A percentile compares a stretch with the other conserved stretches of the same genome.
These are phyloP conservation scores for Symbiodinium natans DNA, from an alignment of 73 alveolate species.

Conservation along the genomic window DNA sequence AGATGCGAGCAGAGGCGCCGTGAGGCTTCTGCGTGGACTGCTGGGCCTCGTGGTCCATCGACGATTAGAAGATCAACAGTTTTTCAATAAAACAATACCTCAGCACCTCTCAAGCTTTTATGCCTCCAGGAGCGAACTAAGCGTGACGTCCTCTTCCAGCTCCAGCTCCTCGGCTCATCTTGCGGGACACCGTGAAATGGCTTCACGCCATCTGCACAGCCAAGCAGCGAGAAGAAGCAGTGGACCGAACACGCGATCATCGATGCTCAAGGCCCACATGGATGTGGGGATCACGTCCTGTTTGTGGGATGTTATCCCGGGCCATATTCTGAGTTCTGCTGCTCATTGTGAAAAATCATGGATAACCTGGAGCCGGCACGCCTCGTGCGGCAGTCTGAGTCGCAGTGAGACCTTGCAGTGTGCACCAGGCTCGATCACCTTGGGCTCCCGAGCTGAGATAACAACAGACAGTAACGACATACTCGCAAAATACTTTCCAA, in stretches of 20 bases:
- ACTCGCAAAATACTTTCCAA: no score
- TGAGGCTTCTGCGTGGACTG: background rate
- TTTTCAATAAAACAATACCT: no score
- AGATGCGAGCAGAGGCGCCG: background rate
- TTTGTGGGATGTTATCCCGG: no score
- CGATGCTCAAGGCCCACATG: conserved; percentile 2
- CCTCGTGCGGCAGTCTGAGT: conserved; percentile 27
- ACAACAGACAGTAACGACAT: background rate
- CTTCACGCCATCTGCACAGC: background rate
- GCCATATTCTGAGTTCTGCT: background rate
- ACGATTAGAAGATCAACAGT: background rate
- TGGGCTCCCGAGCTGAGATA: background rate
- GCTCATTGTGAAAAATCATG: background rate
- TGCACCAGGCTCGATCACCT: conserved; percentile 63
- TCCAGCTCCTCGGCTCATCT: background rate
- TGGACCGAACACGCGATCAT: background rate
- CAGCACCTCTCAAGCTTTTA: no score
- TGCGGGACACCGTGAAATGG: no score
- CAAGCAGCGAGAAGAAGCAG: background rate
- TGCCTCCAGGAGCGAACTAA: background rate
- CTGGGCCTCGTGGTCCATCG: background rate
- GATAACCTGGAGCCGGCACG: background rate
- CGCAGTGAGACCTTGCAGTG: conserved; percentile 40
- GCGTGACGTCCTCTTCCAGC: background rate
- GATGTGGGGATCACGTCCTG: background rate